A percentile compares a stretch with the other conserved stretches of the same genome.
Conservation (phyloP, 1,284 basidiomycete genomes). For the Austropuccinia psidii region DNA sequence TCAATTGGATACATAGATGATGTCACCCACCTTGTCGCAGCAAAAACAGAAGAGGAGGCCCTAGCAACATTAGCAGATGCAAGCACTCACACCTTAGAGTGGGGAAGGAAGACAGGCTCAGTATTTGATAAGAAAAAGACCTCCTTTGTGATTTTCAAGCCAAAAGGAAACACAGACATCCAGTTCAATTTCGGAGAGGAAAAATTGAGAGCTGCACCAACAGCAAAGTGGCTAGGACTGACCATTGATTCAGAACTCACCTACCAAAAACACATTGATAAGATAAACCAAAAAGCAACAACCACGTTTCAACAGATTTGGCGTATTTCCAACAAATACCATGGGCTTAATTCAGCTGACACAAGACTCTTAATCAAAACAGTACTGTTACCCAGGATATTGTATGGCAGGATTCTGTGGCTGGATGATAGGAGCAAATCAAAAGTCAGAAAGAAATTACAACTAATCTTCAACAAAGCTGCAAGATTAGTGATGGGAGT, state of each 20-base stretch:
- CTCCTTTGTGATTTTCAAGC: background rate
- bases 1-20: constrained; percentile 23
- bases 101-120: background rate
- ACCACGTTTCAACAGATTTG: background rate
- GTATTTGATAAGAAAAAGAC: constrained; percentile 17
- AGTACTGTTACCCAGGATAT: no score
- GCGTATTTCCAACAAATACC: no score
- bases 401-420: no score
- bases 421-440: no score
- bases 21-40: constrained; percentile 3
- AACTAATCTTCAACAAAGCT: no score
- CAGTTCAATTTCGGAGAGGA: background rate
- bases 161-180: background rate
- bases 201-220: background rate
- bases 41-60: background rate
- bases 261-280: background rate
- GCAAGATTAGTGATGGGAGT: no score
- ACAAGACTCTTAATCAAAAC: no score
- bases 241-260: background rate
- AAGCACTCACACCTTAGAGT: background rate
- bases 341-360: no score
- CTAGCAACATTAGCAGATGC: background rate
- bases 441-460: no score
- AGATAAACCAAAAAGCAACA: background rate
- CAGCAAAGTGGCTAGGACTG: background rate